Evolutionary conservation across 495 filamentous ascomycete species (phyloP).

Genomic region (Hyaloscypha variabilis): DNA sequence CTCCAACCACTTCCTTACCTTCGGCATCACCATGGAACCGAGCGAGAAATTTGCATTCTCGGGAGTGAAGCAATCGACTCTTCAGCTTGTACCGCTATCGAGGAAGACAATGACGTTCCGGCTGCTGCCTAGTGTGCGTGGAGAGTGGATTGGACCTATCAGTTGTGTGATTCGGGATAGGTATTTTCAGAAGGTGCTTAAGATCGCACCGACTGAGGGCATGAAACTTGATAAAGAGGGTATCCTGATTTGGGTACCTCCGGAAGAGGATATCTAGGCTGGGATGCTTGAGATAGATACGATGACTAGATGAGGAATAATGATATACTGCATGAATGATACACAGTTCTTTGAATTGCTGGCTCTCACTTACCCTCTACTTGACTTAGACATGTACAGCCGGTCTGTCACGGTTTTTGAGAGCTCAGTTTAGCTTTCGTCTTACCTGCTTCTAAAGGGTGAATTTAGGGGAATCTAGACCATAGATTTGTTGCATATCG

Average conservation of each 20-base stretch:
- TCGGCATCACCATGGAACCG: slow-evolving; percentile 88
- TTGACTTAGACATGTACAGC: too few relatives aligned
- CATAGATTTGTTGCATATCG: too few relatives aligned
- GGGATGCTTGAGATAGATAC: slow-evolving; percentile 14
- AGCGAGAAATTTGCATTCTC: slow-evolving; percentile 93
- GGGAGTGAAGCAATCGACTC: slow-evolving; percentile 74
- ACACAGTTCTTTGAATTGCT: too few relatives aligned
- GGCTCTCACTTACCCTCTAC: too few relatives aligned
- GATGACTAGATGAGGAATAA: slow-evolving; percentile 11
- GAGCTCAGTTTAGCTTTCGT: too few relatives aligned
- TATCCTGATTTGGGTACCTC: slow-evolving; percentile 65
- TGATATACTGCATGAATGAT: too few relatives aligned
- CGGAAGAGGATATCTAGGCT: slow-evolving; percentile 36
- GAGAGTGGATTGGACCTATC: slow-evolving; percentile 70
- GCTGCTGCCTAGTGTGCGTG: slow-evolving; percentile 60
- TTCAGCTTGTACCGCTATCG: slow-evolving; percentile 81
- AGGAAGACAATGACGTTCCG: slow-evolving; percentile 69
- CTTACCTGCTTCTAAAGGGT: too few relatives aligned
- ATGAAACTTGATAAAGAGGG: slow-evolving; percentile 76
- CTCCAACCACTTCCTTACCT: slow-evolving; percentile 90
- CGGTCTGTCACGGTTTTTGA: too few relatives aligned
- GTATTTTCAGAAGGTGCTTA: slow-evolving; percentile 85
- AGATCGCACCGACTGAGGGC: slow-evolving; percentile 71
- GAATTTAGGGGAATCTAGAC: too few relatives aligned
- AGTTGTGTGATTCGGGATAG: slow-evolving; percentile 78